Percentiles rank a stretch among this genome's conserved stretches.
Evolutionary conservation across 192 early-diverging fungal genomes (phyloP).

Genomic region (Mortierella antarctica): DNA sequence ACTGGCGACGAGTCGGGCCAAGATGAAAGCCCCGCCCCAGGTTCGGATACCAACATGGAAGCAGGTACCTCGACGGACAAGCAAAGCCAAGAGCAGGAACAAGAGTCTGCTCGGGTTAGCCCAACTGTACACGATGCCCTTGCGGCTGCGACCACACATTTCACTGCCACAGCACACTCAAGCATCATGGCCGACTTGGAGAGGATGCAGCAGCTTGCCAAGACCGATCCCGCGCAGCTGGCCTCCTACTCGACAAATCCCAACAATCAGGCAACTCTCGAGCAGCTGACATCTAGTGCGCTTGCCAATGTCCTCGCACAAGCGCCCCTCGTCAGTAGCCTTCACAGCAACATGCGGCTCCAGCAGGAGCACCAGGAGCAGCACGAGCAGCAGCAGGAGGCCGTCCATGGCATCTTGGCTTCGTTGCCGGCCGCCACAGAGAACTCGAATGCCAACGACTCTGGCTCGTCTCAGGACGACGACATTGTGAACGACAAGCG

Average conservation of each 20-base stretch:
- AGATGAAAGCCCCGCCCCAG: neutral
- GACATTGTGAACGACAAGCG: constrained; percentile 31
- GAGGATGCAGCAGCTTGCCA: constrained; percentile 44
- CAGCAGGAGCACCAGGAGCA: constrained; percentile 24
- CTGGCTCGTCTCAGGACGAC: constrained; percentile 31
- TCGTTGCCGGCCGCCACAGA: constrained; percentile 17
- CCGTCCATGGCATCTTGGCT: constrained; percentile 34
- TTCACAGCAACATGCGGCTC: constrained; percentile 31
- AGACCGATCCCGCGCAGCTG: constrained; percentile 41
- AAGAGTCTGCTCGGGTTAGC: neutral
- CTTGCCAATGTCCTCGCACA: constrained; percentile 48
- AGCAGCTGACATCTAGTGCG: constrained; percentile 48
- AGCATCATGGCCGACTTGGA: constrained; percentile 48
- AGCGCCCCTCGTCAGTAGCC: constrained; percentile 13
- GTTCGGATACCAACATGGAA: neutral
- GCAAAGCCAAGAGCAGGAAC: neutral
- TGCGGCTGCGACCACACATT: constrained; percentile 18
- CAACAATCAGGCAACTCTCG: constrained; percentile 47
- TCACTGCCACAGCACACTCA: constrained; percentile 31
- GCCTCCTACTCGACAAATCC: constrained; percentile 52
- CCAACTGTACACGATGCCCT: constrained; percentile 9
- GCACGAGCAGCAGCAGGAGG: constrained; percentile 34
- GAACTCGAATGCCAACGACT: constrained; percentile 14
- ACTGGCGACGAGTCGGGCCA: neutral
- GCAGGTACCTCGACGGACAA: neutral